Evolutionary conservation across 2,329 filamentous ascomycete species (phyloP).

Genomic region (Cercospora sp.): DNA sequence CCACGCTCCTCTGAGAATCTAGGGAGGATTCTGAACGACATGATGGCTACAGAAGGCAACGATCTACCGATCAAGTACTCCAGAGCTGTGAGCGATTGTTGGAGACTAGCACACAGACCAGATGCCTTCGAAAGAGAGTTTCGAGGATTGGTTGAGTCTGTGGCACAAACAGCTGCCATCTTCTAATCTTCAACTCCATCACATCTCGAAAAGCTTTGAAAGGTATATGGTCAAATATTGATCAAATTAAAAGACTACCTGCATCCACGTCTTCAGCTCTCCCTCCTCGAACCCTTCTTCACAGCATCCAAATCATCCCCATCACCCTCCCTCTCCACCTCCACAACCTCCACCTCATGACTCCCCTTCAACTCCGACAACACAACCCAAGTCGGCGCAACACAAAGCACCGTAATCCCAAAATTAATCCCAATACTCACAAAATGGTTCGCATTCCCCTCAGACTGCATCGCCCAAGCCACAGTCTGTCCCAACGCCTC

Average conservation of each 20-base stretch:
- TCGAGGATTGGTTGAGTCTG: not conserved
- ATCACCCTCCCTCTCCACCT: not conserved
- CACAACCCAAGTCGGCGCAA: slow-evolving; percentile 15
- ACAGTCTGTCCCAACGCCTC: slow-evolving; percentile 17
- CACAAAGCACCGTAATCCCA: slow-evolving; percentile 10
- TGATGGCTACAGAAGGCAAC: not conserved
- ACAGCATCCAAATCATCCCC: slow-evolving; percentile 13
- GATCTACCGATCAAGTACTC: not conserved
- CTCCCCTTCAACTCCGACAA: slow-evolving; percentile 10
- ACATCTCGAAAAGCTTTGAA: too few species aligned
- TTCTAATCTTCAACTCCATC: too few species aligned
- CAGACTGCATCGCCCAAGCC: slow-evolving; percentile 17
- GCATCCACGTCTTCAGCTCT: not conserved
- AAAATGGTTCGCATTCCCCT: slow-evolving; percentile 14
- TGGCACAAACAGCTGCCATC: not conserved
- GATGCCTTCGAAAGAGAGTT: not conserved
- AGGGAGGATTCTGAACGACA: not conserved
- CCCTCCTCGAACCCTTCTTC: not conserved
- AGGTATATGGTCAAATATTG: too few species aligned
- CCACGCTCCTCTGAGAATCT: not conserved
- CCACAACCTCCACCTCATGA: slow-evolving; percentile 17
- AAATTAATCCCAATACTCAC: slow-evolving; percentile 18
- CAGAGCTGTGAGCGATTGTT: not conserved
- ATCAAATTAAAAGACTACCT: not conserved
- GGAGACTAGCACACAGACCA: not conserved